A percentile compares a stretch with the other conserved stretches of the same genome.
Conservation (phyloP, 1,139 yeast species). For the Yamadazyma diospyri region DNA sequence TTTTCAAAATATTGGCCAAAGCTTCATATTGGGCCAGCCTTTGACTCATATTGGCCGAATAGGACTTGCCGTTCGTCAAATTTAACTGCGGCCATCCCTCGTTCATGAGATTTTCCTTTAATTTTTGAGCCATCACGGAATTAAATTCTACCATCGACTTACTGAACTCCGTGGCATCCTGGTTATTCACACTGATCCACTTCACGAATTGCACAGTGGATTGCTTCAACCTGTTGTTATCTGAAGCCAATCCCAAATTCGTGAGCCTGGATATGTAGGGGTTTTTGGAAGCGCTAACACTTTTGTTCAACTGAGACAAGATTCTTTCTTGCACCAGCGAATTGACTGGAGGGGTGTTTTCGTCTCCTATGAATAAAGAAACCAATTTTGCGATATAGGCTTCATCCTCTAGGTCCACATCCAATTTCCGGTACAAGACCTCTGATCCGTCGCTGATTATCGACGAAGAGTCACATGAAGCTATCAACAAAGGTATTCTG, state of each 20-base stretch:
- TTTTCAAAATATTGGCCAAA: slow-evolving; percentile 59
- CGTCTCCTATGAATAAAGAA: slow-evolving; percentile 46
- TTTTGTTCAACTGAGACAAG: slow-evolving; percentile 48
- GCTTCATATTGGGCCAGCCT: slow-evolving; percentile 75
- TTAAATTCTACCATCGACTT: slow-evolving; percentile 24
- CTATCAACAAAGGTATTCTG: slow-evolving; percentile 53
- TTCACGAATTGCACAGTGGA: slow-evolving; percentile 59
- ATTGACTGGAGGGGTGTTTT: slow-evolving; percentile 48
- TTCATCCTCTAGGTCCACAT: slow-evolving; percentile 50
- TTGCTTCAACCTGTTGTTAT: slow-evolving; percentile 42
- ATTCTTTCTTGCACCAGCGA: slow-evolving; percentile 57
- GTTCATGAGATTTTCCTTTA: slow-evolving; percentile 47
- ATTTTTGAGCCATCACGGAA: slow-evolving; percentile 43
- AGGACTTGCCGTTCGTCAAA: slow-evolving; percentile 21
- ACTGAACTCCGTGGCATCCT: slow-evolving; percentile 15
- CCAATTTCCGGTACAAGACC: slow-evolving; percentile 47
- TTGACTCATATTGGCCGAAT: slow-evolving; percentile 31
- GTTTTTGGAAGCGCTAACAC: slow-evolving; percentile 46
- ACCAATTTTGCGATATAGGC: slow-evolving; percentile 42
- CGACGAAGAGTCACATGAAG: slow-evolving; percentile 58
- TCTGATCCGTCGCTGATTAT: slow-evolving; percentile 51
- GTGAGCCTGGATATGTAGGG: slow-evolving; percentile 39
- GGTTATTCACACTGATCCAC: slow-evolving; percentile 39
- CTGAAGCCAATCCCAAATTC: slow-evolving; percentile 56
- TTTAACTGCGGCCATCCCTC: slow-evolving; percentile 62